Evolutionary conservation across 2,329 filamentous ascomycete species (phyloP), one percentile per base, ranked within the genome.

Genomic region (Hirsutella rhossiliensis): DNA sequence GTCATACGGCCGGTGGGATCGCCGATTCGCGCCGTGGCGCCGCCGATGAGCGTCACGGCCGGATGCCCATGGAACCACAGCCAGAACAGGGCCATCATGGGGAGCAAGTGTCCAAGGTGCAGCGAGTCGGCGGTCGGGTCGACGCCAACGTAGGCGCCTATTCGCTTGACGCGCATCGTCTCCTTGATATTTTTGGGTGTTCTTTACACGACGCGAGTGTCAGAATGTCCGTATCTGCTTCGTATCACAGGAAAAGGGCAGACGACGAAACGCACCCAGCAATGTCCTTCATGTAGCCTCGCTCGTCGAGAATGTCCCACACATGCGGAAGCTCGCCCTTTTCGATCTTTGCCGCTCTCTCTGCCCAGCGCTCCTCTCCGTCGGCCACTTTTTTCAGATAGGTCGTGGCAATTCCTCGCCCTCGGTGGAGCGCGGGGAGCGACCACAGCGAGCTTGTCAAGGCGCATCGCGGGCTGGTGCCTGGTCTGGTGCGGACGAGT

Each of bases 1-100:
- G 73, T 69, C 13, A 84, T 65, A 32, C 87, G 75, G 48, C 74
- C 86, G 3, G 80, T 86, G 1, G 87, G 87, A 54, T 92, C 87
- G 40, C 87, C 87, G 42, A 92, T 77, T 54, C 81, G 80, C 36
- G 80, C 82, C 4, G 87, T 94, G 13, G 83, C 80, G 52, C 83
- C 82, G 40, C 84, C 84, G 45, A 88, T 59, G 45, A 92, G 67
- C 34, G 76, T 80, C 41, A 84, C 68, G 23, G 81, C 72, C 29
- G 75, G 69, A 59, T 82, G 81, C 20, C 87, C 86, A 57, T 88
- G 71, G 50, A 88, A 69, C 64, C 87, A 87, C 68, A 89, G 75
- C 82, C 85, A 90, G 65, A 87, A 88, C 20, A 90, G 68, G 15
- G 84, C 77, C 86, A 92, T 92, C 44, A 90, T 69, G 19, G 87